These are phyloP conservation scores for Mucor mucedo DNA, from an alignment of 371 early-diverging fungal species.

Conservation along the genomic window DNA sequence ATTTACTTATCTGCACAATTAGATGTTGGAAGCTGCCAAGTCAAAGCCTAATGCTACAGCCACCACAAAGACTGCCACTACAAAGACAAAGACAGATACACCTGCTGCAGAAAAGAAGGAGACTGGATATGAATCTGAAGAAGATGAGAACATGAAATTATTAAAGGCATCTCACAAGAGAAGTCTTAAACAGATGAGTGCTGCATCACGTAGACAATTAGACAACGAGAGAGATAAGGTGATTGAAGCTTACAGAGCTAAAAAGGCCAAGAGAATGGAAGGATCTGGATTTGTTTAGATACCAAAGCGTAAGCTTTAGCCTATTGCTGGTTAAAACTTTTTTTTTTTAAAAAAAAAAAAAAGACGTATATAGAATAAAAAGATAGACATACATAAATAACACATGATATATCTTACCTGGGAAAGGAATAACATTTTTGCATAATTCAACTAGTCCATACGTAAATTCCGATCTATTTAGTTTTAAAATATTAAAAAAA, in stretches of 20 bases:
- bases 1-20: background rate
- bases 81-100: conserved; percentile 1
- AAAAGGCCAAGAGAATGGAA: conserved; percentile 51
- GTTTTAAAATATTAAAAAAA: no score
- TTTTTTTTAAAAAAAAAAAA: no score
- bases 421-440: no score
- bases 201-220: conserved; percentile 43
- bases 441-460: no score
- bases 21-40: conserved; percentile 34
- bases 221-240: conserved; percentile 51
- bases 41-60: conserved; percentile 25
- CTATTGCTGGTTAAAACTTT: no score
- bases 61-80: no score
- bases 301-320: no score
- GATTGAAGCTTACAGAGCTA: conserved; percentile 52
- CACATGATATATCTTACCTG: no score
- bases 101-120: conserved; percentile 24
- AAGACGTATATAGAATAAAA: no score
- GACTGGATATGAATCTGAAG: conserved; percentile 44
- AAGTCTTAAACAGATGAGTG: conserved; percentile 51
- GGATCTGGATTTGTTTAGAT: background rate
- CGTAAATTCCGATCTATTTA: no score
- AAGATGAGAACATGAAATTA: conserved; percentile 53
- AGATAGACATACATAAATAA: no score
- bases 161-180: conserved; percentile 54